Evolutionary conservation across 495 filamentous ascomycete species (phyloP).

Genomic region (Aspergillus sclerotiicarbonarius): DNA sequence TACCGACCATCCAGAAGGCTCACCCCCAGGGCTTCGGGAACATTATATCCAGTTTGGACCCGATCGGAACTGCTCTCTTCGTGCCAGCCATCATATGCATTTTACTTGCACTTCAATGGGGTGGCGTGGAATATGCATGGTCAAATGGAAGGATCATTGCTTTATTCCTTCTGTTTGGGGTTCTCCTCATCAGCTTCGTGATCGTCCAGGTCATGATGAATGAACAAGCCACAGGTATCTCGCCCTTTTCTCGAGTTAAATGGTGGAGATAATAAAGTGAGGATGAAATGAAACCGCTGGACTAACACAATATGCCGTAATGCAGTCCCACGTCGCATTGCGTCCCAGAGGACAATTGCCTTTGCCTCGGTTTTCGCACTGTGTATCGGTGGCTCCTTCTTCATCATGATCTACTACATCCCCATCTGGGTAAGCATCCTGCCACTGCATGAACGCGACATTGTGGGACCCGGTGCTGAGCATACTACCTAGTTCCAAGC

Average conservation of each 20-base stretch:
- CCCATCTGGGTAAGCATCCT: not conserved
- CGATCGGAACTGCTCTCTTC: constrained; percentile 48
- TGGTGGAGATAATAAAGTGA: no score
- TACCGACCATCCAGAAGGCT: constrained; percentile 1
- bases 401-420: constrained; percentile 28
- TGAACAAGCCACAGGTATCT: no score
- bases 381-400: constrained; percentile 25
- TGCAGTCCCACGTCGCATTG: constrained; percentile 51
- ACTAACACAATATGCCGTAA: constrained; percentile 43
- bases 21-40: not conserved
- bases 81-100: constrained; percentile 51
- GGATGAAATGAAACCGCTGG: constrained; percentile 14
- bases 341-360: constrained; percentile 51
- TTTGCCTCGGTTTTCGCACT: constrained; percentile 39
- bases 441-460: no score
- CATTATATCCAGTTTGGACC: constrained; percentile 32
- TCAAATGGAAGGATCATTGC: constrained; percentile 49
- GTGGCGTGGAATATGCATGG: constrained; percentile 56
- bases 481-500: constrained; percentile 87
- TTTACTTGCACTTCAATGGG: constrained; percentile 61
- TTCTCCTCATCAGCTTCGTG: constrained; percentile 45
- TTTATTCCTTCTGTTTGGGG: constrained; percentile 47
- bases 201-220: constrained; percentile 31
- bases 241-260: no score
- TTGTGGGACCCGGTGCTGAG: no score